A percentile compares a stretch with the other conserved stretches of the same genome.
Conservation (phyloP, 331 rosid genomes). For the Malus hybrid region DNA sequence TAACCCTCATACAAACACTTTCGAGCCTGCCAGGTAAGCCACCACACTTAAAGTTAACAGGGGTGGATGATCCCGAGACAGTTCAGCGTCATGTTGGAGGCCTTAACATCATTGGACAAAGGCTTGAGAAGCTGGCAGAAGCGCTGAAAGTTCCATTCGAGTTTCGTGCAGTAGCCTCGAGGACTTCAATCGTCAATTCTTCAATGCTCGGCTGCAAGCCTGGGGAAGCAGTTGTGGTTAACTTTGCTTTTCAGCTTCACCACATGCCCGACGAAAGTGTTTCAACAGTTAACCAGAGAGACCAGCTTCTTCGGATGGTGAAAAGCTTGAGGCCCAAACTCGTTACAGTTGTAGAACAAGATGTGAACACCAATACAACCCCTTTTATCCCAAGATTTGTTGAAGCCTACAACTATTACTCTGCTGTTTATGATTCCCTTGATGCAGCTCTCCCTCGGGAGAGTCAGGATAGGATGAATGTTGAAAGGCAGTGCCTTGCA, state of each 20-base stretch:
- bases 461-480: slow-evolving; percentile 87
- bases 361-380: slow-evolving; percentile 82
- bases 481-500: slow-evolving; percentile 93
- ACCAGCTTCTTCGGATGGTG: slow-evolving; percentile 87
- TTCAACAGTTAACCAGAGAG: slow-evolving; percentile 75
- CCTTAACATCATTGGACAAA: slow-evolving; percentile 71
- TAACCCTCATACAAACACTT: slow-evolving; percentile 63
- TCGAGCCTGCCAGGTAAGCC: slow-evolving; percentile 52
- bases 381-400: slow-evolving; percentile 77
- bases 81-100: slow-evolving; percentile 89
- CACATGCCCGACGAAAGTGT: slow-evolving; percentile 99
- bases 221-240: slow-evolving; percentile 78
- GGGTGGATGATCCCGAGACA: slow-evolving; percentile 90
- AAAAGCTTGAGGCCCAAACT: slow-evolving; percentile 85
- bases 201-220: slow-evolving; percentile 63
- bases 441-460: slow-evolving; percentile 90
- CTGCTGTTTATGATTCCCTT: slow-evolving; percentile 81
- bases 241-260: slow-evolving; percentile 94
- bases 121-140: slow-evolving; percentile 83
- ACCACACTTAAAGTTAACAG: slow-evolving; percentile 67
- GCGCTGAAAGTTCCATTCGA: slow-evolving; percentile 56
- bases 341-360: slow-evolving; percentile 95
- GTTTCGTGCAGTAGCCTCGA: slow-evolving; percentile 71
- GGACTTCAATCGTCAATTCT: slow-evolving; percentile 55
- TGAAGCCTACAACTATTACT: slow-evolving; percentile 79